Evolutionary conservation across 2,329 filamentous ascomycete genomes (phyloP), one percentile per base, ranked within the genome.

Genomic region (Coleophoma eucalyptorum): DNA sequence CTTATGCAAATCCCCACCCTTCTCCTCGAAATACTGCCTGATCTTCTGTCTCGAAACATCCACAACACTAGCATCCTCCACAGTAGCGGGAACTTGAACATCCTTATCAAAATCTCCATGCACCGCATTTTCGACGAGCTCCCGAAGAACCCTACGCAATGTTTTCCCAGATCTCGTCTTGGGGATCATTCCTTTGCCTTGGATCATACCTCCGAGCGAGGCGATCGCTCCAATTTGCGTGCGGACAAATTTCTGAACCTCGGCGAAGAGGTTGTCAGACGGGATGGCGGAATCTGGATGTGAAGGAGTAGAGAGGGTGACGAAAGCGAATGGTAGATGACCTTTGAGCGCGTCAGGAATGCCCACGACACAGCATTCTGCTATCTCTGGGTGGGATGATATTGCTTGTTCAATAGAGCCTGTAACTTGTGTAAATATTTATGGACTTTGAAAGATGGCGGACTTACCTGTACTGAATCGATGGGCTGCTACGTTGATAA

Each of bases 401-500:
- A 97, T 88, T 48, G 89, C 92, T 74, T 97, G 90, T 70, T 97
- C 92, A 66, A 97, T 94, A 33, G 87, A 81, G 46, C 90, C 89
- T 89, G 57, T 42, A 33, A 42, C 10, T 8, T 5, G 10, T 31
- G 33, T 57, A 35, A 48, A 49, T 43, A 31, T 55, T 51, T 26
- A 32, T 33, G 4, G 38, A 34, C 31, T n/a, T 15, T 10, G 26
- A 33, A 40, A 34, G n/a, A 11, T 16, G 7, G 37, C 34, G 15
- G 16, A 67, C 77, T 61, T 74, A 88, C 88, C 90, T 11, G 91
- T 96, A 56, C 88, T 93, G 54, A 97, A 85, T 13, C 92, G 82
- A 72, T 97, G 92, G 5, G 92, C 91, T 38, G 91, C 92, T n/a
- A 96, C 92, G 64, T 97, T 97, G 64, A 97, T 91, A 53, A 97